Evolutionary conservation across 257 asterid genomes (phyloP), one percentile per base, ranked within the genome.

Genomic region (Nicotiana benthamiana): DNA sequence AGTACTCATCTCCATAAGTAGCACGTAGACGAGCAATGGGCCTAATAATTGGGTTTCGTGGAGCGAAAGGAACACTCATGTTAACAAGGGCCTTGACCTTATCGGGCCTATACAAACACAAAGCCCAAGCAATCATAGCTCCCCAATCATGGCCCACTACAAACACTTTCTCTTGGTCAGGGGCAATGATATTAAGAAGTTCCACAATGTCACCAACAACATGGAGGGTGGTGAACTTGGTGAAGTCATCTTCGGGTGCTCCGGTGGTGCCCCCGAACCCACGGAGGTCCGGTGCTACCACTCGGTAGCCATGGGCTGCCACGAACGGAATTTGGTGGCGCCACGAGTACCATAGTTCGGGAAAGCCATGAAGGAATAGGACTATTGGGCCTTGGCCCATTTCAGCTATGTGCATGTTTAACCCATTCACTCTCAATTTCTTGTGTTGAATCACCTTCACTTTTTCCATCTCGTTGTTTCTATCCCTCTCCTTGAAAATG

Each of bases 61-160:
- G 92, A 6, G 0, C 0, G 83, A 63, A 93, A 18, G 91, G 63
- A 56, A 92, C 94, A 9, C 97, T 85, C 89, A 93, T 32, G 52
- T 83, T 87, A 40, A 87, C 92, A 87, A 90, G 79, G 64, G 92
- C 93, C 85, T 83, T 90, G 46, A 93, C 91, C 79, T 85, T 85
- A 81, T 92, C 93, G 46, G 97, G 94, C 82, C 96, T 85, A 61
- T 78, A 92, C 89, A 90, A 54, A 85, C 93, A 86, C 83, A 93
- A 54, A 15, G 84, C 85, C 97, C 97, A 93, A 15, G 96, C 91
- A 46, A 92, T 48, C 4, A 9, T 0, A 18, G 98, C 97, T 24
- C 98, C 98, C 97, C 92, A 93, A 85, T 93, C 97, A 85, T 92
- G 97, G 32, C 94, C 98, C 3, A 93, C 97, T 30, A 93, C 93